Evolutionary conservation across 495 filamentous ascomycete genomes (phyloP), one percentile per base, ranked within the genome.

Genomic region (Mytilinidion resinicola): DNA sequence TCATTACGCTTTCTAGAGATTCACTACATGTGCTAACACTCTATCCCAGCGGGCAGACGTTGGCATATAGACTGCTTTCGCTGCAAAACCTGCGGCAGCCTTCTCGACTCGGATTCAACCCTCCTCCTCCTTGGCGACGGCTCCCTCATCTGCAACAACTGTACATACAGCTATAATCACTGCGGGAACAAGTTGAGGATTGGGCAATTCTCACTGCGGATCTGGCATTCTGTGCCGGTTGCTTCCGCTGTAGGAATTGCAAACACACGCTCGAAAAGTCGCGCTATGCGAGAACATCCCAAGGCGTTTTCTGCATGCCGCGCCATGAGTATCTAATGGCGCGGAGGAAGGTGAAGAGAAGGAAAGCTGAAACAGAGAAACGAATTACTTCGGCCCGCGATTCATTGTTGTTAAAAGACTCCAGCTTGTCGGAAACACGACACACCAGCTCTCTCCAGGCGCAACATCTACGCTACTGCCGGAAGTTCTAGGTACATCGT

Each of bases 1-100:
- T n/a, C n/a, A n/a, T n/a, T n/a, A n/a, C n/a, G n/a, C n/a, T n/a
- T n/a, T n/a, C n/a, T n/a, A n/a, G n/a, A n/a, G n/a, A n/a, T n/a
- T n/a, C n/a, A n/a, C n/a, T n/a, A n/a, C n/a, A n/a, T n/a, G n/a
- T n/a, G n/a, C n/a, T n/a, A n/a, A n/a, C n/a, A n/a, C n/a, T n/a
- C n/a, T n/a, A n/a, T n/a, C n/a, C n/a, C 68, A 96, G 93, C 93
- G 70, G 92, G 93, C 55, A 96, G 96, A 70, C 85, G 93, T 80
- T 98, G 93, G 93, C 93, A 98, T 79, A 91, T 99, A 67, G 89
- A 97, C 73, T 99, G 95, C 78, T 99, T 99, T 73, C 87, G 92
- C 67, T 99, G 95, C 79, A 96, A 96, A 71, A 95, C 89, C 52
- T 98, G 93, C 80, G 84, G 82, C 57, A 95, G 91, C 37, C 82